Percentiles rank a stretch among this genome's conserved stretches.
These are phyloP conservation scores for Lupinus albus DNA, from an alignment of 306 rosid species.

Conservation along the genomic window DNA sequence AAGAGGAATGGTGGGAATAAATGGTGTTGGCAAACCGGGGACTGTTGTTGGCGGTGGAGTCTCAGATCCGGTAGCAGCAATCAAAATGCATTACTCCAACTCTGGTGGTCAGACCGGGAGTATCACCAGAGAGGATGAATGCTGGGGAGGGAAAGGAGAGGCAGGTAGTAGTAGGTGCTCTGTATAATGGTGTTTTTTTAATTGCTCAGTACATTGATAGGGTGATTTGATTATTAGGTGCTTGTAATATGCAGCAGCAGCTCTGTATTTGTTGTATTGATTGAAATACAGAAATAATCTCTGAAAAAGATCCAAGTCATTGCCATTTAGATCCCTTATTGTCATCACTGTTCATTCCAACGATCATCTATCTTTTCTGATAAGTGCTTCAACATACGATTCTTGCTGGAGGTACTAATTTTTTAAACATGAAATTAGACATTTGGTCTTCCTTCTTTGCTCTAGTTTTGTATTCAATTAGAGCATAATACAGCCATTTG, in stretches of 20 bases:
- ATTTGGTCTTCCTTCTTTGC: too few species aligned
- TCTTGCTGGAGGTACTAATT: too few species aligned
- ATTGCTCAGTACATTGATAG: slow-evolving; percentile 59
- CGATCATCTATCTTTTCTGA: neutral
- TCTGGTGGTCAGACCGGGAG: slow-evolving; percentile 67
- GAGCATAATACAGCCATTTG: too few species aligned
- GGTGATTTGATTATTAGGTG: slow-evolving; percentile 64
- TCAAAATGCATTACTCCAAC: slow-evolving; percentile 80
- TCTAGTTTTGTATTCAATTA: too few species aligned
- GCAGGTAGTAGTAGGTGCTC: slow-evolving; percentile 71
- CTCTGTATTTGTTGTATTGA: slow-evolving; percentile 82
- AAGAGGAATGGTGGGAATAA: slow-evolving; percentile 72
- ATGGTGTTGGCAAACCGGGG: slow-evolving; percentile 72
- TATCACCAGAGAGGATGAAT: slow-evolving; percentile 65
- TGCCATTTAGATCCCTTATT: slow-evolving; percentile 31
- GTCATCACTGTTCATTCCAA: neutral
- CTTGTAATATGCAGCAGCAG: slow-evolving; percentile 74
- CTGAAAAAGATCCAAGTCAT: slow-evolving; percentile 50
- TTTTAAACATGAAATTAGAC: too few species aligned
- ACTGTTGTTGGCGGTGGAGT: slow-evolving; percentile 72
- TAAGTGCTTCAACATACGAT: neutral
- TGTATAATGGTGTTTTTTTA: slow-evolving; percentile 65
- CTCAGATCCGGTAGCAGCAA: slow-evolving; percentile 90
- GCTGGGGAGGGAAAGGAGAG: slow-evolving; percentile 82
- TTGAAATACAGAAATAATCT: slow-evolving; percentile 77